Evolutionary conservation across 129 eudicot genomes (phyloP).

Genomic region (Chrysanthemum lavandulifolium): DNA sequence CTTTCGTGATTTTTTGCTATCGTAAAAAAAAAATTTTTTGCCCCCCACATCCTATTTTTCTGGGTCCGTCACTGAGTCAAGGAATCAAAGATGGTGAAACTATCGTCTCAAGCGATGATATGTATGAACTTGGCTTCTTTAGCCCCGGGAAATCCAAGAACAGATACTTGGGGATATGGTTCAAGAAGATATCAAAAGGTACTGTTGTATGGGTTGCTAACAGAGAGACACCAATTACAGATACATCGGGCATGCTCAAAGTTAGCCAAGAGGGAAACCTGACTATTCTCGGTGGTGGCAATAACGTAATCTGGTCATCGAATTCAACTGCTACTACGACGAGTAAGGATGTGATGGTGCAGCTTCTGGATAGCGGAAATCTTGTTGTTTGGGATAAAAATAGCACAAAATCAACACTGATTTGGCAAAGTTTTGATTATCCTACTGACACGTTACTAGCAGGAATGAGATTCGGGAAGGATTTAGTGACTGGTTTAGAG

Average conservation of each 20-base stretch:
- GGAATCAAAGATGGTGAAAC: conserved; percentile 34
- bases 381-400: conserved; percentile 28
- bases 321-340: not conserved
- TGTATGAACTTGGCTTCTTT: conserved; percentile 35
- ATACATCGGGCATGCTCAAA: conserved; percentile 27
- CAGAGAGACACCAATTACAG: conserved; percentile 30
- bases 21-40: too few relatives aligned
- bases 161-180: conserved; percentile 24
- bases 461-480: conserved; percentile 39
- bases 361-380: conserved; percentile 32
- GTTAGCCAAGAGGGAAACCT: conserved; percentile 14
- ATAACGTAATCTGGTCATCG: conserved; percentile 27
- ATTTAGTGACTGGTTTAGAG: conserved; percentile 26
- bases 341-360: not conserved
- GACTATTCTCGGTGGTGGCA: conserved; percentile 2
- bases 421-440: conserved; percentile 42
- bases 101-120: conserved; percentile 21
- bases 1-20: too few relatives aligned
- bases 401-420: not conserved
- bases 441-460: conserved; percentile 30
- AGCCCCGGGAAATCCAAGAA: conserved; percentile 23
- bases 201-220: conserved; percentile 37
- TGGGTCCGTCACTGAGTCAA: too few relatives aligned
- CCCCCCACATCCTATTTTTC: too few relatives aligned
- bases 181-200: conserved; percentile 12